phyloP scores from a whole-genome alignment of 1,284 basidiomycete species.

The Leccinum huronense region DNA sequence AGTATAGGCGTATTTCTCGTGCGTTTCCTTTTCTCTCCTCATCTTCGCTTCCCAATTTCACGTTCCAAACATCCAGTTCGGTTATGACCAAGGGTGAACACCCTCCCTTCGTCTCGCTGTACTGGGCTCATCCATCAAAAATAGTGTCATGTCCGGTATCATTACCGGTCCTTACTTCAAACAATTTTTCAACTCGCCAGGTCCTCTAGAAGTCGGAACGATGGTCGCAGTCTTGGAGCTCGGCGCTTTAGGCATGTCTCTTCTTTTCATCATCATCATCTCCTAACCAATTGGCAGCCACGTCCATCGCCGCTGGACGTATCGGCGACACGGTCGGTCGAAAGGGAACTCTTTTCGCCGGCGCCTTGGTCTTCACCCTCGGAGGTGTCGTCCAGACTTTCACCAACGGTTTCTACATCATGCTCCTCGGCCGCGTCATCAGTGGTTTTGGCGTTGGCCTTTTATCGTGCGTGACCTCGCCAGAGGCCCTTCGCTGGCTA shows the following conservation, averaged over 20 bases:
- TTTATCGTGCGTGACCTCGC: constrained; percentile 64
- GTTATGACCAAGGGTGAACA: constrained; percentile 87
- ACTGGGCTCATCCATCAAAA: constrained; percentile 39
- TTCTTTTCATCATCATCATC: neutral
- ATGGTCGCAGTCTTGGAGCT: constrained; percentile 94
- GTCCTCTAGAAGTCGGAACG: constrained; percentile 66
- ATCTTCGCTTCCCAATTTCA: constrained; percentile 12
- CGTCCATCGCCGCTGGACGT: constrained; percentile 85
- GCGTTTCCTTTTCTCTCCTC: constrained; percentile 30
- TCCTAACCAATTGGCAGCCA: constrained; percentile 51
- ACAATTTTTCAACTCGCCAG: constrained; percentile 79
- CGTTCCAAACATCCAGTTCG: constrained; percentile 55
- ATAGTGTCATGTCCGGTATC: constrained; percentile 82
- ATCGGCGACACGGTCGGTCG: constrained; percentile 88
- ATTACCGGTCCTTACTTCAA: constrained; percentile 94
- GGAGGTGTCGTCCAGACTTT: constrained; percentile 92
- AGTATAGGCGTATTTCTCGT: constrained; percentile 88
- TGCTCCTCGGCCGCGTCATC: constrained; percentile 87
- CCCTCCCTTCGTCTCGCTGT: neutral
- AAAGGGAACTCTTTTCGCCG: constrained; percentile 83
- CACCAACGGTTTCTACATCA: constrained; percentile 77
- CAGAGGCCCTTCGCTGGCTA: constrained; percentile 1
- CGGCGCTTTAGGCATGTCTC: constrained; percentile 78
- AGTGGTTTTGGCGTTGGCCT: constrained; percentile 94
- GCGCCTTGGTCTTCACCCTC: constrained; percentile 84